These are phyloP conservation scores for Blumeriella jaapii DNA, from an alignment of 2,329 filamentous ascomycete species.

Conservation along the genomic window DNA sequence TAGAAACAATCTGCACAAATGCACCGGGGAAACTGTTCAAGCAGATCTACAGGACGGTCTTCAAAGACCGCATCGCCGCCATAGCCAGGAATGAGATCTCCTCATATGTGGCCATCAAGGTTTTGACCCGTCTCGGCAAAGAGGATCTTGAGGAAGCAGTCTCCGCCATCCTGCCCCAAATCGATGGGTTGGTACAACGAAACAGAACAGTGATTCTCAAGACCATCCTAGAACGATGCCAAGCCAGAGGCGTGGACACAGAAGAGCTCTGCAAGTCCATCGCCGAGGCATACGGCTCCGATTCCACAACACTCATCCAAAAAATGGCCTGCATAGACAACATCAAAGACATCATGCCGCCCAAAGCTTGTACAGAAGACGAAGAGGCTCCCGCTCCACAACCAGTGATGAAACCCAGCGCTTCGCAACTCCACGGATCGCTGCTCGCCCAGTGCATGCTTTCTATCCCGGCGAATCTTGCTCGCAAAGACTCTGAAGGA, in stretches of 20 bases:
- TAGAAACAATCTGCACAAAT: conserved; percentile 75
- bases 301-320: conserved; percentile 38
- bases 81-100: conserved; percentile 85
- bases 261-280: conserved; percentile 43
- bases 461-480: conserved; percentile 54
- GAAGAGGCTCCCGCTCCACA: conserved; percentile 21
- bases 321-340: conserved; percentile 49
- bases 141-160: conserved; percentile 72
- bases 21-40: conserved; percentile 88
- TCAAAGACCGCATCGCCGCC: conserved; percentile 68
- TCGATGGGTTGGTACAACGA: conserved; percentile 62
- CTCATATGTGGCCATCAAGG: conserved; percentile 72
- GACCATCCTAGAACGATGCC: conserved; percentile 72
- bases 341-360: conserved; percentile 36
- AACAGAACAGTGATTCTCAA: conserved; percentile 70
- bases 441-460: conserved; percentile 75
- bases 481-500: conserved; percentile 29
- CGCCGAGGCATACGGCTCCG: conserved; percentile 41
- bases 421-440: conserved; percentile 65
- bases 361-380: conserved; percentile 26
- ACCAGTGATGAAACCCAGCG: conserved; percentile 23
- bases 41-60: conserved; percentile 65
- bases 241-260: conserved; percentile 49
- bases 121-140: conserved; percentile 73
- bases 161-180: conserved; percentile 58